Conservation (phyloP, 106 monocot genomes). For the Dendrobium officinale region DNA sequence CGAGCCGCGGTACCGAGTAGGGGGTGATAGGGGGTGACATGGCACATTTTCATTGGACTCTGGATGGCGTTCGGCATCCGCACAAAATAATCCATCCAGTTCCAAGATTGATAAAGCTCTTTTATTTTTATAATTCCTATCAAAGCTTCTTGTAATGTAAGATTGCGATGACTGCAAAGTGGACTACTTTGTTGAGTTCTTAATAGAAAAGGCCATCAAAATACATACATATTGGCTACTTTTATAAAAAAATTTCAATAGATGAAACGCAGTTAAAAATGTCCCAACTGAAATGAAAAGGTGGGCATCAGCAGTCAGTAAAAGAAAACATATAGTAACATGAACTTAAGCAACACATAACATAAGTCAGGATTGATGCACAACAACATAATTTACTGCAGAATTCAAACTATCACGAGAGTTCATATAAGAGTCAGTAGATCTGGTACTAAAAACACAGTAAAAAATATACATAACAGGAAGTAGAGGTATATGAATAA, state of each 20-base stretch:
- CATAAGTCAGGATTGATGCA: neutral
- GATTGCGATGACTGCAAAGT: neutral
- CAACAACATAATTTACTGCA: neutral
- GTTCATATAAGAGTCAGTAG: neutral
- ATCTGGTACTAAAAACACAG: neutral
- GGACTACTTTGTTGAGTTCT: neutral
- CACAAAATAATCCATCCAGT: neutral
- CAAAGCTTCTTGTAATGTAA: neutral
- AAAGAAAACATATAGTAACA: conserved; percentile 1
- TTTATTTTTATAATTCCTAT: too few species aligned
- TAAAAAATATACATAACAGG: neutral
- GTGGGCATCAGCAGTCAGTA: neutral
- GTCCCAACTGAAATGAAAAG: neutral
- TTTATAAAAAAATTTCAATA: neutral
- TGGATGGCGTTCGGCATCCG: too few species aligned
- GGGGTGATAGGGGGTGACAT: too few species aligned
- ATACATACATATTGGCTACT: neutral
- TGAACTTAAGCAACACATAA: neutral
- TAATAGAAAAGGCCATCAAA: neutral
- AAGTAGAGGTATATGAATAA: neutral
- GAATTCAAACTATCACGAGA: neutral
- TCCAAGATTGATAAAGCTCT: neutral
- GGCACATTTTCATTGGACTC: too few species aligned
- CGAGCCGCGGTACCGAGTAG: too few species aligned
- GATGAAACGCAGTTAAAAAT: neutral